These are phyloP conservation scores for Penicillium egyptiacum DNA, from an alignment of 495 filamentous ascomycete genomes.

Conservation along the genomic window DNA sequence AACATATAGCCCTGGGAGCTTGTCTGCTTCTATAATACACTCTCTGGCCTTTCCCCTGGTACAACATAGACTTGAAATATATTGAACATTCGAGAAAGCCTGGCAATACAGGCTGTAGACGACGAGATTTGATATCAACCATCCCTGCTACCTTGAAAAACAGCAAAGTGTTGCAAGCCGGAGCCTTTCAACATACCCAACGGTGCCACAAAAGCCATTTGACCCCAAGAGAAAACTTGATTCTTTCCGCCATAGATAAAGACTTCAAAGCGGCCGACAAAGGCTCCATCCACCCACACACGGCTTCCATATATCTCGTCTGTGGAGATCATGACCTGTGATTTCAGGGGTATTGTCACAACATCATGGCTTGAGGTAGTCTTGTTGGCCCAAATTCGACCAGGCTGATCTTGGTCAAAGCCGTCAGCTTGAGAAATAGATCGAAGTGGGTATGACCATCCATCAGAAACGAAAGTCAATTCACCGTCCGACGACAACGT, in stretches of 20 bases:
- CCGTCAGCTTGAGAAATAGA: slow-evolving; percentile 33
- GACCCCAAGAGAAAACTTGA: slow-evolving; percentile 51
- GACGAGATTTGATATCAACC: neutral
- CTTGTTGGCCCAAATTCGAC: slow-evolving; percentile 35
- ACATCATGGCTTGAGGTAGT: slow-evolving; percentile 32
- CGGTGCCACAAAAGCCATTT: slow-evolving; percentile 59
- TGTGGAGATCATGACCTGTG: slow-evolving; percentile 36
- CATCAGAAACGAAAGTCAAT: slow-evolving; percentile 47
- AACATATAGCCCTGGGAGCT: too few relatives aligned
- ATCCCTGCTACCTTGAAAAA: neutral
- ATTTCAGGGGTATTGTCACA: slow-evolving; percentile 17
- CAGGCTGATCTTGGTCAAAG: slow-evolving; percentile 26
- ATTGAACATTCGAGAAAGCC: neutral
- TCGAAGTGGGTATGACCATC: slow-evolving; percentile 53
- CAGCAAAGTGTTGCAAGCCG: slow-evolving; percentile 16
- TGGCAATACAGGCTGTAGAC: neutral
- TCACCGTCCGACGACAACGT: slow-evolving; percentile 28
- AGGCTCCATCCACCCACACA: slow-evolving; percentile 46
- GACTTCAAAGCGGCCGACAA: slow-evolving; percentile 54
- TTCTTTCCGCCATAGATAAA: slow-evolving; percentile 56
- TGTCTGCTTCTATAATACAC: too few relatives aligned
- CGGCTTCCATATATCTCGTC: slow-evolving; percentile 44
- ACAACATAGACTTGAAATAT: too few relatives aligned
- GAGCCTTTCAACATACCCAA: slow-evolving; percentile 34
- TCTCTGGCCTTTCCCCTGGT: too few relatives aligned